A percentile compares a stretch with the other conserved stretches of the same genome.
Conservation (phyloP, 768 basidiomycete species). For the Lactarius evosmus region DNA sequence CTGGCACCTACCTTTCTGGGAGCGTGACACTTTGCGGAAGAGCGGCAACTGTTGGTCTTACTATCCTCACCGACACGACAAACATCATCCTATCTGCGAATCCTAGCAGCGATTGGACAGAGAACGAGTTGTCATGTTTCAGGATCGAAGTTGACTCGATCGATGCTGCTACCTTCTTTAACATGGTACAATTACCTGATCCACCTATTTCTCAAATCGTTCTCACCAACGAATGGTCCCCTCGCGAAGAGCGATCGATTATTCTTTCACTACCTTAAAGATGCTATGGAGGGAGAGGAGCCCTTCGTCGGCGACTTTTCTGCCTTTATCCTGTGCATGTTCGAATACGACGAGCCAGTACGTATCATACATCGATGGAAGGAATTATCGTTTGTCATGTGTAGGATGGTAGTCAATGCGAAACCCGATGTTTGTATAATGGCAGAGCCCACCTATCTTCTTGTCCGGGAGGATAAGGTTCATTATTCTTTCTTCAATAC, state of each 20-base stretch:
- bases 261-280: neutral
- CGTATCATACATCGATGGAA: no score
- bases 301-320: neutral
- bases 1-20: no score
- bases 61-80: neutral
- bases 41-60: no score
- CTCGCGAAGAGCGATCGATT: neutral
- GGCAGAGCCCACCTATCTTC: no score
- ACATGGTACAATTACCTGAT: neutral
- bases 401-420: no score
- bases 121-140: neutral
- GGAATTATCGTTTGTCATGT: no score
- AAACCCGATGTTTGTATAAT: no score
- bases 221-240: neutral
- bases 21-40: no score
- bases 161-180: neutral
- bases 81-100: neutral
- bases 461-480: no score
- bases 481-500: no score
- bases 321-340: neutral
- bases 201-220: neutral
- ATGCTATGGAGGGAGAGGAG: neutral
- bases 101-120: neutral
- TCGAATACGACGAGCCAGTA: no score
- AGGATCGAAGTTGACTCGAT: neutral